Conservation (phyloP, 2,329 filamentous ascomycete genomes). For the Pyrenophora tritici-repentis region DNA sequence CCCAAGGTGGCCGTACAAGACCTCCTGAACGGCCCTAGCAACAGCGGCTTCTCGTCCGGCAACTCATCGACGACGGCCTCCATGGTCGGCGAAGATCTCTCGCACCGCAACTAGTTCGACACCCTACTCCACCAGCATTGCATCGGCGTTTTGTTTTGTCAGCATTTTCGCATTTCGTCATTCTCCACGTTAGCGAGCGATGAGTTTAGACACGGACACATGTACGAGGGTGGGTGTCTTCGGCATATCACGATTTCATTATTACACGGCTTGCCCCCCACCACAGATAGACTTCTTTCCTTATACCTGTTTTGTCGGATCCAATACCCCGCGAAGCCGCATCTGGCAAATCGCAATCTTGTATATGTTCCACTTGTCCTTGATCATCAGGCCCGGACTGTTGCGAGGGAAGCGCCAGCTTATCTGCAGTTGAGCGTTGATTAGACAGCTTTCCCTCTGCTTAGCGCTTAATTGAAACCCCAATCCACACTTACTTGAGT, state of each 20-base stretch:
- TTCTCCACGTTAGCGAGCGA: slow-evolving; percentile 43
- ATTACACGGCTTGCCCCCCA: slow-evolving; percentile 15
- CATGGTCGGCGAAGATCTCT: slow-evolving; percentile 64
- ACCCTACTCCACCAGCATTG: slow-evolving; percentile 29
- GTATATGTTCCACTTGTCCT: slow-evolving; percentile 39
- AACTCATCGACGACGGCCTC: slow-evolving; percentile 79
- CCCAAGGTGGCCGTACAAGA: slow-evolving; percentile 89
- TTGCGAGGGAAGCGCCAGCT: slow-evolving; percentile 27
- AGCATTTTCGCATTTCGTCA: slow-evolving; percentile 37
- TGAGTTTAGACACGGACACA: slow-evolving; percentile 37
- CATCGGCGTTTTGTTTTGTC: slow-evolving; percentile 35
- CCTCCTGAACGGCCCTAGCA: slow-evolving; percentile 64
- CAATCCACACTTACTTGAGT: slow-evolving; percentile 20
- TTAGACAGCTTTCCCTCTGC: slow-evolving; percentile 36
- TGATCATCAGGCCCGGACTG: slow-evolving; percentile 23
- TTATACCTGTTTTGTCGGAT: slow-evolving; percentile 36
- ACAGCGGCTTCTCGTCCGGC: slow-evolving; percentile 71
- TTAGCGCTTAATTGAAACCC: slow-evolving; percentile 43
- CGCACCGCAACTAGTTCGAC: slow-evolving; percentile 40
- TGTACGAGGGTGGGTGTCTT: slow-evolving; percentile 32
- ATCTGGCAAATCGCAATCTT: slow-evolving; percentile 37
- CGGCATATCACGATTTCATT: slow-evolving; percentile 39
- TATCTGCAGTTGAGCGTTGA: slow-evolving; percentile 32
- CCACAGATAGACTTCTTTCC: slow-evolving; percentile 35
- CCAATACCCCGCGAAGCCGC: slow-evolving; percentile 44